A percentile compares a stretch with the other conserved stretches of the same genome.
phyloP scores from a whole-genome alignment of 192 early-diverging fungal genomes.

The Backusella sp. region DNA sequence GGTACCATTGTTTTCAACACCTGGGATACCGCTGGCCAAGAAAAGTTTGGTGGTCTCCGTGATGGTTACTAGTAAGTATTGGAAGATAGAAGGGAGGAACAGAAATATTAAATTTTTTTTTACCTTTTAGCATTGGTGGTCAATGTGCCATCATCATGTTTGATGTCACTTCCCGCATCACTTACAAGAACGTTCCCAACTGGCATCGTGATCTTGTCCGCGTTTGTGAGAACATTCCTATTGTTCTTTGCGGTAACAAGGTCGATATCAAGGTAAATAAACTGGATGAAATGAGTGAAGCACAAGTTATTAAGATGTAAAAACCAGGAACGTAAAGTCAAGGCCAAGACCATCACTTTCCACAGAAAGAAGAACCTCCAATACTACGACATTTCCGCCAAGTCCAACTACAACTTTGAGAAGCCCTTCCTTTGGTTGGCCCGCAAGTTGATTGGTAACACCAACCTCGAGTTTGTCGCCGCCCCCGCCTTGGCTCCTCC shows the following conservation, averaged over 20 bases:
- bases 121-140: constrained; percentile 78
- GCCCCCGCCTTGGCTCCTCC: constrained; percentile 96
- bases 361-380: constrained; percentile 99
- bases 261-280: constrained; percentile 92
- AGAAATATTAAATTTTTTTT: not conserved
- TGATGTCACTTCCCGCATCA: constrained; percentile 98
- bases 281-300: not conserved
- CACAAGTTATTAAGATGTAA: not conserved
- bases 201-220: constrained; percentile 99
- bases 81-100: not conserved
- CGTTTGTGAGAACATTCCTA: constrained; percentile 99
- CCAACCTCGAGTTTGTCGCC: constrained; percentile 94
- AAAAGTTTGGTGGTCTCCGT: constrained; percentile 99
- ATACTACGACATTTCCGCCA: constrained; percentile 99
- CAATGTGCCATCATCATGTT: constrained; percentile 99
- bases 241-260: constrained; percentile 99
- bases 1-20: constrained; percentile 98
- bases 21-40: constrained; percentile 99
- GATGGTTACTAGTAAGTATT: constrained; percentile 93
- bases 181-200: constrained; percentile 99
- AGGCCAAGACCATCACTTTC: constrained; percentile 99
- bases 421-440: constrained; percentile 99
- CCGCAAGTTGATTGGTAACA: constrained; percentile 94
- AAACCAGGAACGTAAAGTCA: constrained; percentile 92
- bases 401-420: constrained; percentile 99